Conservation (phyloP, 2,329 filamentous ascomycete species). For the Pseudogymnoascus pannorum region DNA sequence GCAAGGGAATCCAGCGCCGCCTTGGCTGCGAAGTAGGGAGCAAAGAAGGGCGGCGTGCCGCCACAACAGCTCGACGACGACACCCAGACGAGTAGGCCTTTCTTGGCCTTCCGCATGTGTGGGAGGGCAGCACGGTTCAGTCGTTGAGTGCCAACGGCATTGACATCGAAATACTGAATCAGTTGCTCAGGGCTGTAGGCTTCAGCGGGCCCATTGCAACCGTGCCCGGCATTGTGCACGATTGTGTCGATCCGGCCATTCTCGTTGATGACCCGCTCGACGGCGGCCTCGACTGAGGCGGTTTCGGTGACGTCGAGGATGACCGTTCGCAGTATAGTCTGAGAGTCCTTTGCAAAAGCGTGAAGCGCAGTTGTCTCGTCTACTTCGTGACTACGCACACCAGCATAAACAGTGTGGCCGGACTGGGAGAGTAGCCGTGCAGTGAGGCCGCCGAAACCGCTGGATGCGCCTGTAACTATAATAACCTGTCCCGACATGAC, state of each 20-base stretch:
- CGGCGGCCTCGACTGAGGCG: constrained; percentile 12
- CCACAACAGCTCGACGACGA: too few species aligned
- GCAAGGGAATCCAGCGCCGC: too few species aligned
- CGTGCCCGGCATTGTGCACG: constrained; percentile 19
- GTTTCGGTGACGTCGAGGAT: constrained; percentile 15
- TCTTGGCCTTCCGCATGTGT: too few species aligned
- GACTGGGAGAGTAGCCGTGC: too few species aligned
- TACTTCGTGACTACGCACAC: constrained; percentile 10
- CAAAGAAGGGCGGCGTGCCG: too few species aligned
- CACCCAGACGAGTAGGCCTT: too few species aligned
- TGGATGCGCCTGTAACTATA: too few species aligned
- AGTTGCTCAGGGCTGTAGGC: constrained; percentile 17
- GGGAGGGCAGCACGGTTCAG: too few species aligned
- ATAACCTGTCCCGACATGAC: too few species aligned
- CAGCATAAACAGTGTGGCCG: constrained; percentile 19
- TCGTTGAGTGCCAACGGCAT: too few species aligned
- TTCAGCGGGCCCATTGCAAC: constrained; percentile 17
- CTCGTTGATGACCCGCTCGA: constrained; percentile 15
- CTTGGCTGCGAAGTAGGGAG: too few species aligned
- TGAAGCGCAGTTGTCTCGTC: background rate
- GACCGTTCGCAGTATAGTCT: constrained; percentile 12
- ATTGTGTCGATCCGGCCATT: constrained; percentile 17
- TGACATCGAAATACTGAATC: constrained; percentile 15
- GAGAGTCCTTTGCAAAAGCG: constrained; percentile 7
- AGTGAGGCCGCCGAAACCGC: too few species aligned